A percentile compares a stretch with the other conserved stretches of the same genome.
Conservation (phyloP, 1,284 basidiomycete genomes). For the Irpex rosettiformis region DNA sequence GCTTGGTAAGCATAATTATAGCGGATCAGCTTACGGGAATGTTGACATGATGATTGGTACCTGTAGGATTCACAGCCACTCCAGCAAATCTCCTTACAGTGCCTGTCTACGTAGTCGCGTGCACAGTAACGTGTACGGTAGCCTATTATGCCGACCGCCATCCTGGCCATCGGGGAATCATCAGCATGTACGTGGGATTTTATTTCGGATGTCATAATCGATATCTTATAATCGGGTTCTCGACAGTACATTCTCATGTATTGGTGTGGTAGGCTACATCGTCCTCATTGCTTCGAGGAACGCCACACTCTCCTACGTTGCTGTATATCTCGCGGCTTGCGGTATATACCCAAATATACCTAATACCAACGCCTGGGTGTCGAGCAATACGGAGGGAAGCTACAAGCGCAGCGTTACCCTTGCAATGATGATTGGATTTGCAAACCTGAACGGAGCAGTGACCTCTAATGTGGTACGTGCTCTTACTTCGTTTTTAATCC, state of each 20-base stretch:
- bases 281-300: slow-evolving; percentile 61
- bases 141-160: slow-evolving; percentile 60
- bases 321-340: slow-evolving; percentile 64
- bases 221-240: slow-evolving; percentile 16
- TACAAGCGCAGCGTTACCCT: slow-evolving; percentile 42
- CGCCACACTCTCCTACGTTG: slow-evolving; percentile 64
- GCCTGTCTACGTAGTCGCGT: slow-evolving; percentile 65
- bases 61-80: slow-evolving; percentile 59
- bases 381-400: slow-evolving; percentile 64
- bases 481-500: background rate
- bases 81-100: slow-evolving; percentile 69
- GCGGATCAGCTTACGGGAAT: background rate
- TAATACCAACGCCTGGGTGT: slow-evolving; percentile 69
- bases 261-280: slow-evolving; percentile 54
- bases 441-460: slow-evolving; percentile 44
- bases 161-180: slow-evolving; percentile 53
- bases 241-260: slow-evolving; percentile 29
- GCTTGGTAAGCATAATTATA: background rate
- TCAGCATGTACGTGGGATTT: slow-evolving; percentile 52
- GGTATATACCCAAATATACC: slow-evolving; percentile 72
- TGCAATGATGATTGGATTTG: slow-evolving; percentile 38
- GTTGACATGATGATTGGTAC: background rate
- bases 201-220: background rate
- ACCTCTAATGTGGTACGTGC: slow-evolving; percentile 42
- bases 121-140: slow-evolving; percentile 58